phyloP scores from a whole-genome alignment of 2,329 filamentous ascomycete species.

The Paracorniculantispora psalliotae region DNA sequence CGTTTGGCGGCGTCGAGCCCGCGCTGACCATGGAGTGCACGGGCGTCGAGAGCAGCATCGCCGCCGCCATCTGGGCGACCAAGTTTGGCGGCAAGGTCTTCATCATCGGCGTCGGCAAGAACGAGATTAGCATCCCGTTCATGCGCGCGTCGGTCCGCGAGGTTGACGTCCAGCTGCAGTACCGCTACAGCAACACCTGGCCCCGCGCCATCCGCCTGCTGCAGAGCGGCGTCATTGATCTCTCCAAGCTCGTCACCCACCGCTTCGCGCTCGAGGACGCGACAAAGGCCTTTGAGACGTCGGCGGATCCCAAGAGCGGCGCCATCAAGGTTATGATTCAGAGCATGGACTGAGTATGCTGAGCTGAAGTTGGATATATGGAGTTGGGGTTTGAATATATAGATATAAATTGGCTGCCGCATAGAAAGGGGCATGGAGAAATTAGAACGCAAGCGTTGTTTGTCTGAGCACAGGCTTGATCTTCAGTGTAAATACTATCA shows the following conservation, averaged over 20 bases:
- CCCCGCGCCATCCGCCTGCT: conserved; percentile 85
- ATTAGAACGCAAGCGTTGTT: background rate
- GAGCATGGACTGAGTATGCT: conserved; percentile 47
- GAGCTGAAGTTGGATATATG: background rate
- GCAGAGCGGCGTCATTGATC: conserved; percentile 75
- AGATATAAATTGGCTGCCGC: background rate
- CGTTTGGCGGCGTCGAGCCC: conserved; percentile 76
- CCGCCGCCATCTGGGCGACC: conserved; percentile 78
- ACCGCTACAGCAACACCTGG: conserved; percentile 95
- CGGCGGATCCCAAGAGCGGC: conserved; percentile 80
- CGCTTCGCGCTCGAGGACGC: conserved; percentile 82
- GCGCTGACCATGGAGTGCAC: conserved; percentile 86
- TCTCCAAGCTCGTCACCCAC: conserved; percentile 82
- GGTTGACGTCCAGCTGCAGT: conserved; percentile 94
- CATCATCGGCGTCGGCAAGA: conserved; percentile 90
- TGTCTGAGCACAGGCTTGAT: background rate
- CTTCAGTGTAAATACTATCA: background rate
- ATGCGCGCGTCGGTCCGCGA: conserved; percentile 88
- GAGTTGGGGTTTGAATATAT: background rate
- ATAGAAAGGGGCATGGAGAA: background rate
- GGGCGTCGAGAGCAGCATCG: conserved; percentile 85
- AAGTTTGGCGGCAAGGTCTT: conserved; percentile 98
- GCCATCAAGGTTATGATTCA: conserved; percentile 98
- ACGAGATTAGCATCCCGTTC: conserved; percentile 93
- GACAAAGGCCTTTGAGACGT: conserved; percentile 82